Base-by-base conservation (phyloP, 2,329 filamentous ascomycete genomes). In the Sclerotinia glacialis region DNA sequence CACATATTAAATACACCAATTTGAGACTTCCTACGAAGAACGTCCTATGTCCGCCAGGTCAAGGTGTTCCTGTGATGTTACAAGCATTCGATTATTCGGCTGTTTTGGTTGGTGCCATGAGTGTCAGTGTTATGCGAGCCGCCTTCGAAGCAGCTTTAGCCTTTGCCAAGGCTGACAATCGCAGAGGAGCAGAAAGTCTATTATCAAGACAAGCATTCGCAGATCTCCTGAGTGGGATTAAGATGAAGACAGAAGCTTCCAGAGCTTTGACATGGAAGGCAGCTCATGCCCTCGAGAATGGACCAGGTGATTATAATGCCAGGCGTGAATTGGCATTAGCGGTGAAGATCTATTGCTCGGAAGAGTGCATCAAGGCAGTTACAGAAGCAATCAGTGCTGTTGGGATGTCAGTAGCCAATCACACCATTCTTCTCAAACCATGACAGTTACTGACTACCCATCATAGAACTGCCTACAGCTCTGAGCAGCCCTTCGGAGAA, bases 51-150 rank as follows among this genome's bases (percentile, higher is more conserved):
- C 69, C 75, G 2, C 80, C 80, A 0, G 81, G 80, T 2, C 72
- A 77, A 40, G 83, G 79, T 2, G 79, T 79, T 0, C 70, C 77
- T 14, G 68, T 84, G 3, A 78, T 82, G 0, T 78, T 78, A 71
- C 73, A 26, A 76, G 79, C 0, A 83, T 85, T 73, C 26, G 69
- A 67, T 5, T 64, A 63, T 23, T 64, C 65, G 26, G 83, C 82
- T 1, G 79, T 80, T 1, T 76, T 86, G 0, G 83, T 85, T 0
- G 83, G 83, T 1, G 83, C 83, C 2, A 85, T 86, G 80, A 78
- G 78, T 12, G 81, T 83, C 0, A 82, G 83, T 2, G 75, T 86
- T 50, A 83, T 84, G 82, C 79, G 83, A 0, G 79, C 80, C 0
- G 79, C 80, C 0, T 86, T 86, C 69, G 83, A 85, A 18, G 78